Evolutionary conservation across 495 filamentous ascomycete species (phyloP), one percentile per base, ranked within the genome.

Genomic region (Aspergillus nanangensis): DNA sequence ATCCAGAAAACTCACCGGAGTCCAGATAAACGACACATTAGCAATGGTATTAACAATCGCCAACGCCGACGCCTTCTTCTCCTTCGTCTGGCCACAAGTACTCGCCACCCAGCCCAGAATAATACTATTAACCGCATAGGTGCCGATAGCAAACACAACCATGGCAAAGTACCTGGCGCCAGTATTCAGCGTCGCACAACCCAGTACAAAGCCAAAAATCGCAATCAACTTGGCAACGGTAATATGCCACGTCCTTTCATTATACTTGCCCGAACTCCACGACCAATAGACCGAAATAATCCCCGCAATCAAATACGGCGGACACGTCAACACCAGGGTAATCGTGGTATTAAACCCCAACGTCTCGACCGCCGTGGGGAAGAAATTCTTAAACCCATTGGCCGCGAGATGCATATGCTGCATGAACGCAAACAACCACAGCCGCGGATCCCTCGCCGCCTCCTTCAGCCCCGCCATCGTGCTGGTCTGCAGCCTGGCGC

Each of bases 41-140:
- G 71, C 73, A 36, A 79, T 58, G 44, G 76, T 76, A 51, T 79
- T 81, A 33, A 72, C 71, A 44, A 81, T 78, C 20, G 76, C 72
- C 13, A 83, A 59, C 13, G 68, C 58, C 8, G 65, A 71, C 7
- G 77, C 74, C 14, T 76, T 66, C 51, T 66, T 66, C 53, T 66
- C 65, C 48, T 51, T 54, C 1, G 55, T 58, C 31, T 58, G 51
- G 7, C 55, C 55, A 40, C 54, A 58, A 19, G 54, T 56, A 43
- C 48, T 52, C 36, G 45, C 43, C 9, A 56, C 53, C 53, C 53
- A 56, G 20, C 53, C 53, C n/a, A 56, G 45, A 21, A 56, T 45
- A 18, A 56, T 52, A 20, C 44, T 49, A 41, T 56, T 56, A n/a
- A 56, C 52, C 13, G 53, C 53, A 44, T 52, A 53, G n/a, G 54